These are phyloP conservation scores for Taphrina wiesneri DNA, from an alignment of 1,139 yeast species.

Conservation along the genomic window DNA sequence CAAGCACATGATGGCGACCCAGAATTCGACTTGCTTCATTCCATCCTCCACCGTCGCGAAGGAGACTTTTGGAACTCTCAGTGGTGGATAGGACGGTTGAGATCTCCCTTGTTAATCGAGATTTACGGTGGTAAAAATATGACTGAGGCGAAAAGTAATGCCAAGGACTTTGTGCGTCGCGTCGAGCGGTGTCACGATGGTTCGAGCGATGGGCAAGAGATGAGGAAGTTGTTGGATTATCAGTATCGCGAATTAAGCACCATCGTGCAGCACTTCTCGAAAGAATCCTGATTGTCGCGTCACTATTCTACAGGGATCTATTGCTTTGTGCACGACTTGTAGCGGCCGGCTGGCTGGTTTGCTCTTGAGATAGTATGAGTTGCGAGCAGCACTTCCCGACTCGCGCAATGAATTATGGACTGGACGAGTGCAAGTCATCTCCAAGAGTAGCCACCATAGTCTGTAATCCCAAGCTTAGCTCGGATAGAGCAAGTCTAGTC, in stretches of 20 bases:
- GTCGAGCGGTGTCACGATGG: neutral
- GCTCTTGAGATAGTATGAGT: too few species aligned
- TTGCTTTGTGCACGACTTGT: too few species aligned
- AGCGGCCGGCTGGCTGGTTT: too few species aligned
- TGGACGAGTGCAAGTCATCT: too few species aligned
- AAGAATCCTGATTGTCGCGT: neutral
- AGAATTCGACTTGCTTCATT: conserved; percentile 1
- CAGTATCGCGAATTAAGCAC: conserved; percentile 2
- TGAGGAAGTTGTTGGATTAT: neutral
- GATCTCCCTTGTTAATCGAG: neutral
- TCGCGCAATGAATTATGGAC: too few species aligned
- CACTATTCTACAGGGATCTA: too few species aligned
- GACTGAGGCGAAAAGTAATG: neutral
- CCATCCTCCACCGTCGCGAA: conserved; percentile 22
- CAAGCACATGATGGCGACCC: conserved; percentile 13
- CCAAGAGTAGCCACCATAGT: too few species aligned
- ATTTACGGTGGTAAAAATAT: neutral
- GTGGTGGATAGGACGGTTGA: conserved; percentile 18
- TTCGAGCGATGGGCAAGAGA: neutral
- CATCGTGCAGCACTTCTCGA: conserved; percentile 6
- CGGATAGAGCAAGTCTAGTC: too few species aligned
- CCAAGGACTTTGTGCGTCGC: conserved; percentile 3
- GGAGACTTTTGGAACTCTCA: conserved; percentile 16
- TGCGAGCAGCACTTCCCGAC: too few species aligned
- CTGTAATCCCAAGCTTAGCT: too few species aligned